These are phyloP conservation scores for Aspergillus texensis DNA, from an alignment of 2,329 filamentous ascomycete genomes.

Conservation along the genomic window DNA sequence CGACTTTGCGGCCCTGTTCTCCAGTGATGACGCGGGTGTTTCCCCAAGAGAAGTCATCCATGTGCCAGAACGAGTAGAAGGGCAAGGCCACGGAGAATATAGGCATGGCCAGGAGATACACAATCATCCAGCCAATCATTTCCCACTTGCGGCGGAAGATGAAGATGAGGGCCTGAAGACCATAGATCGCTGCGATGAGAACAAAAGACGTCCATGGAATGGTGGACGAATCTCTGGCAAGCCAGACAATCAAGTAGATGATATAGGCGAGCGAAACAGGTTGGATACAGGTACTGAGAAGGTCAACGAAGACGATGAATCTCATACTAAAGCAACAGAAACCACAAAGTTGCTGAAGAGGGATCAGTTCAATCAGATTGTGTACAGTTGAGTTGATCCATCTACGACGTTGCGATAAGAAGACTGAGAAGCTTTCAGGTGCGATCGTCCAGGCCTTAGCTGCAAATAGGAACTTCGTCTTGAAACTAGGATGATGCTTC, in stretches of 20 bases:
- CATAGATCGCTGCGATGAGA: slow-evolving; percentile 91
- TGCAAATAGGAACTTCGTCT: slow-evolving; percentile 94
- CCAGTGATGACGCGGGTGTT: slow-evolving; percentile 97
- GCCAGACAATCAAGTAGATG: slow-evolving; percentile 78
- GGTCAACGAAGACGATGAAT: slow-evolving; percentile 92
- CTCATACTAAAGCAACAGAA: slow-evolving; percentile 99
- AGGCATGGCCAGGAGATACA: slow-evolving; percentile 88
- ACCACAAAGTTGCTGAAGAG: slow-evolving; percentile 89
- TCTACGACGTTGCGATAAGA: slow-evolving; percentile 95
- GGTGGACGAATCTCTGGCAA: slow-evolving; percentile 62
- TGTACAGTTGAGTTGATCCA: slow-evolving; percentile 99
- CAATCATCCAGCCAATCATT: slow-evolving; percentile 99
- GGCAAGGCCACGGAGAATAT: slow-evolving; percentile 90
- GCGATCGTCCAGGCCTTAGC: slow-evolving; percentile 97
- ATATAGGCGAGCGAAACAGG: slow-evolving; percentile 91
- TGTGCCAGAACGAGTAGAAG: slow-evolving; percentile 96
- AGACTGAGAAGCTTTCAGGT: slow-evolving; percentile 89
- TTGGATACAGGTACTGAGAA: slow-evolving; percentile 88
- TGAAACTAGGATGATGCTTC: slow-evolving; percentile 90
- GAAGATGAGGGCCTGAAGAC: slow-evolving; percentile 95
- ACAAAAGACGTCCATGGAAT: slow-evolving; percentile 87
- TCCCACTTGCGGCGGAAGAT: slow-evolving; percentile 97
- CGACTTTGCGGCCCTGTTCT: slow-evolving; percentile 86
- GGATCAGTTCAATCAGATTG: slow-evolving; percentile 94
- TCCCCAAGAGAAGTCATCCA: slow-evolving; percentile 99